Evolutionary conservation across 352 stramenopile species (phyloP).

Genomic region (Globisporangium alternatum): DNA sequence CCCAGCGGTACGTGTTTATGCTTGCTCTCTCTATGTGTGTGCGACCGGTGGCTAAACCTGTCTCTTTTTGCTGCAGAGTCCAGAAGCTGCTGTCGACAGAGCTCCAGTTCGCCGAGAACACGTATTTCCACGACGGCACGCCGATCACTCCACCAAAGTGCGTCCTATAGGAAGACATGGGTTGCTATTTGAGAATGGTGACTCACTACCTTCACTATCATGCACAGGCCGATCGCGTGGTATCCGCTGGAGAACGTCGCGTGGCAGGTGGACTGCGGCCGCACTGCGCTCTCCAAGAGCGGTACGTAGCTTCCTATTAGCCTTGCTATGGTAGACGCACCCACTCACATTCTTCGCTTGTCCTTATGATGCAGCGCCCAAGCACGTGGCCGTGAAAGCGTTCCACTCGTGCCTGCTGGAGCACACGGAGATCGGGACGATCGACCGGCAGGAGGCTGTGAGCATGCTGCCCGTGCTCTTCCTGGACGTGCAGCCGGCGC

Average conservation of each 20-base stretch:
- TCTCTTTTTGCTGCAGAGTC: slow-evolving; percentile 24
- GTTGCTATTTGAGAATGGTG: neutral
- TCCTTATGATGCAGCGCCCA: slow-evolving; percentile 41
- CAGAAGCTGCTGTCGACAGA: slow-evolving; percentile 44
- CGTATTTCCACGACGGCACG: slow-evolving; percentile 50
- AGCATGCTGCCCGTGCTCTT: slow-evolving; percentile 98
- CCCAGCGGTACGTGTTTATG: slow-evolving; percentile 27
- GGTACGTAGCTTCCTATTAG: slow-evolving; percentile 26
- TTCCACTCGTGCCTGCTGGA: slow-evolving; percentile 94
- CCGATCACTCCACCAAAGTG: slow-evolving; percentile 64
- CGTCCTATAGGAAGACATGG: slow-evolving; percentile 3
- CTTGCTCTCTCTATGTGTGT: neutral
- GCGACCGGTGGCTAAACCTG: neutral
- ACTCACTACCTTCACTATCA: neutral
- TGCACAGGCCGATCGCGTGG: slow-evolving; percentile 58
- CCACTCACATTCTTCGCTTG: neutral
- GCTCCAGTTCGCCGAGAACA: slow-evolving; percentile 56
- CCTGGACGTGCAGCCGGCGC: slow-evolving; percentile 87
- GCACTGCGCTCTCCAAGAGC: slow-evolving; percentile 78
- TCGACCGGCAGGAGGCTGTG: slow-evolving; percentile 97
- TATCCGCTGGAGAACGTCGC: slow-evolving; percentile 76
- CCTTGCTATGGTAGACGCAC: neutral
- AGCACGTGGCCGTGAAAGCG: slow-evolving; percentile 72
- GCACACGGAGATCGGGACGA: slow-evolving; percentile 88
- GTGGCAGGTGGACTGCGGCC: slow-evolving; percentile 82